phyloP scores from a whole-genome alignment of 345 rosid species.

The Eucalyptus lansdowneana region DNA sequence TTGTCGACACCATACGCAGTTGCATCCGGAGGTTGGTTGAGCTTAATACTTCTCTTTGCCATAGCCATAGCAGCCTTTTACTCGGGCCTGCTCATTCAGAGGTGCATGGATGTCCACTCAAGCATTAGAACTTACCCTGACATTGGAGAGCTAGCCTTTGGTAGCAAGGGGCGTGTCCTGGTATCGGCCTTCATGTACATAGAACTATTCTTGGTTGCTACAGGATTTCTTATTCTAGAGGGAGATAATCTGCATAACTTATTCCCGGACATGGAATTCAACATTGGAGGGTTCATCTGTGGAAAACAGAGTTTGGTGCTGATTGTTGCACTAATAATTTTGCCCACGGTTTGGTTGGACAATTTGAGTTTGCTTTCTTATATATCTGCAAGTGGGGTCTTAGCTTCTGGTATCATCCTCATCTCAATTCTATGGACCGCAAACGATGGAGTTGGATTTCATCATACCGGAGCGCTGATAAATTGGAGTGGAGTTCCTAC shows the following conservation, averaged over 20 bases:
- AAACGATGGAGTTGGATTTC: constrained; percentile 60
- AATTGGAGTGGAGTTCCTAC: constrained; percentile 52
- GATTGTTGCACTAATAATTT: constrained; percentile 47
- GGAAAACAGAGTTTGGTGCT: constrained; percentile 52
- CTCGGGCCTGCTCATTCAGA: constrained; percentile 56
- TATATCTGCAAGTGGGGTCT: constrained; percentile 78
- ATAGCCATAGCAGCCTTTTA: constrained; percentile 55
- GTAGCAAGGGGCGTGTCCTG: constrained; percentile 46
- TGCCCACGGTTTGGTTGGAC: constrained; percentile 84
- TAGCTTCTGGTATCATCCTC: constrained; percentile 68
- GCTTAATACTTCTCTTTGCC: constrained; percentile 44
- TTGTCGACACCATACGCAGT: constrained; percentile 77
- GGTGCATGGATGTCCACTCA: constrained; percentile 71
- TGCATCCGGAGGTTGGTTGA: constrained; percentile 91
- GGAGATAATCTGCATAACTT: constrained; percentile 73
- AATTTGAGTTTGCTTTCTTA: constrained; percentile 68
- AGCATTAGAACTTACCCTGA: constrained; percentile 66
- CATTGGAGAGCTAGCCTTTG: constrained; percentile 76
- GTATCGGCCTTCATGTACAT: constrained; percentile 51
- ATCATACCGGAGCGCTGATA: constrained; percentile 23
- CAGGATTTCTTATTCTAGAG: constrained; percentile 81
- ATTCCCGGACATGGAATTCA: constrained; percentile 32
- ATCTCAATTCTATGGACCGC: constrained; percentile 59
- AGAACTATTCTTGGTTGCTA: constrained; percentile 76
- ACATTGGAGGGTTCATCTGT: constrained; percentile 28